Base-by-base conservation (phyloP, 1,284 basidiomycete genomes). In the Trametes pubescens region DNA sequence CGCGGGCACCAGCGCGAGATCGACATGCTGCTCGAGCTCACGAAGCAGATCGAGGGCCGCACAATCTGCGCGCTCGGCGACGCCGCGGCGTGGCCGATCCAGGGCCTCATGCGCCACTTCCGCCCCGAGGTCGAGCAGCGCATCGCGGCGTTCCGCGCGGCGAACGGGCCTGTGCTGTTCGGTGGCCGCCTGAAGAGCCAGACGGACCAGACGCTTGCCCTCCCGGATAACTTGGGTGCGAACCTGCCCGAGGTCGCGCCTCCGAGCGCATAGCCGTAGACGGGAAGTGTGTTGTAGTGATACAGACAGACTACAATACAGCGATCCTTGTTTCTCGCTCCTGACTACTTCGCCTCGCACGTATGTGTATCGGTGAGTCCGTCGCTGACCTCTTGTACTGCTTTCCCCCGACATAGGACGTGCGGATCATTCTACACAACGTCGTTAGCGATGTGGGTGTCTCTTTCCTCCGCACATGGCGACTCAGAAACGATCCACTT, bases 61-160 rank as follows among this genome's bases (percentile, higher is more conserved):
- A 96, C 95, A 10, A 99, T 99, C 71, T 99, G 96, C 72, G 97
- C 97, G 13, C 84, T 99, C 46, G 96, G 97, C 29, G 97, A 99
- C 72, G 97, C 97, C 6, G 96, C 97, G 22, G 97, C 97, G 7
- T 99, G 97, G 97, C 97, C 97, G 8, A 96, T 99, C 65, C 97
- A 99, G 74, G 94, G 94, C 61, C 85, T 99, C 64, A 93, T 99
- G 88, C 92, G 95, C 65, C 94, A 98, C 80, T 99, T 99, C 91
- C 89, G 96, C 69, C 95, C 95, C 1, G 90, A 95, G 73, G 94
- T 99, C 43, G 96, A 99, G 81, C 82, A 84, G 62, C 91, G 96
- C 62, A 94, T 99, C 67, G 84, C 86, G 9, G 81, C 86, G 24
- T 99, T 90, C 87, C 86, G 94, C 65, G 86, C 84, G 57, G 80